A percentile compares a stretch with the other conserved stretches of the same genome.
Evolutionary conservation across 768 basidiomycete genomes (phyloP).

Genomic region (Paxillus rubicundulus): DNA sequence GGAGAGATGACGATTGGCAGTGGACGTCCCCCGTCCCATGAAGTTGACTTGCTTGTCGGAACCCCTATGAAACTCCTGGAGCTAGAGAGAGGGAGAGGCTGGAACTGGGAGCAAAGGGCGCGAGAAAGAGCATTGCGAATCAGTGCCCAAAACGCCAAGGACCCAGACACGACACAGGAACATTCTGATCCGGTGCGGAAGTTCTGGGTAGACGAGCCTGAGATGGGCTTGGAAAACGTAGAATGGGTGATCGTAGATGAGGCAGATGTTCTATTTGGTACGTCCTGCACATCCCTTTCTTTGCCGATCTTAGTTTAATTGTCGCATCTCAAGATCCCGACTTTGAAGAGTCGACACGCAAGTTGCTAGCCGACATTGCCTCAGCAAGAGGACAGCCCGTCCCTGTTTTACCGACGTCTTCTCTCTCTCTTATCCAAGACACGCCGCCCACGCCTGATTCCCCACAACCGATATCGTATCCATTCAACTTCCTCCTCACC

Average conservation of each 20-base stretch:
- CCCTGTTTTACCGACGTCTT: constrained; percentile 15
- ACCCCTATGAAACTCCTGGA: constrained; percentile 66
- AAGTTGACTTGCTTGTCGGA: constrained; percentile 59
- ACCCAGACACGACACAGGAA: constrained; percentile 14
- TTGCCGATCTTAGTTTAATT: background rate
- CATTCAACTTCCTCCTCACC: constrained; percentile 79
- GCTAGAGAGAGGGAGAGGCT: constrained; percentile 52
- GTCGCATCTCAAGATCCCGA: constrained; percentile 58
- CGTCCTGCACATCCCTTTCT: constrained; percentile 14
- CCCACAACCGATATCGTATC: constrained; percentile 43
- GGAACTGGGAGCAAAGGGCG: constrained; percentile 43
- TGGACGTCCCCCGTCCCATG: constrained; percentile 13
- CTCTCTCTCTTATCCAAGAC: constrained; percentile 14
- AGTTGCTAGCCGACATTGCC: constrained; percentile 68
- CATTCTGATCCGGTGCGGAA: constrained; percentile 21
- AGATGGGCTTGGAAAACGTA: constrained; percentile 63
- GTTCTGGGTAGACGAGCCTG: constrained; percentile 47
- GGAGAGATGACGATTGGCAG: constrained; percentile 30
- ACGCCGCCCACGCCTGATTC: constrained; percentile 6
- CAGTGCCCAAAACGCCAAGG: constrained; percentile 31
- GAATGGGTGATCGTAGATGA: constrained; percentile 94
- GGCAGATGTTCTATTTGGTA: constrained; percentile 87
- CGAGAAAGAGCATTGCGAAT: constrained; percentile 21
- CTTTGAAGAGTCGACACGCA: constrained; percentile 71
- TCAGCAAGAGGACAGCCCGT: constrained; percentile 46